Evolutionary conservation across 176 grass and related monocot species (phyloP).

Genomic region (Zea luxurians): DNA sequence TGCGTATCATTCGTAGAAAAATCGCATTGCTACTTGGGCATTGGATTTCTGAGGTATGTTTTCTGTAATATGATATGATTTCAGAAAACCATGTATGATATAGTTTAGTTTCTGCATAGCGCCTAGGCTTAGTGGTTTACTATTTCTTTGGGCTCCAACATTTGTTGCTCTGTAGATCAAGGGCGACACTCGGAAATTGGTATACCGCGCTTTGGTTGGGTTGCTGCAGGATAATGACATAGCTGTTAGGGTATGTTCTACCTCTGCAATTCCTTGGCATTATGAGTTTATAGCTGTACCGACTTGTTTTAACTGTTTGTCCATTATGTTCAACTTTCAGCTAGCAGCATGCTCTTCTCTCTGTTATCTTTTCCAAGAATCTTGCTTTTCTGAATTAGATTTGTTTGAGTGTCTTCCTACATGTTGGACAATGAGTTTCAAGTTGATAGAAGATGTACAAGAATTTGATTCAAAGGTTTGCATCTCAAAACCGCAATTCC

Average conservation of each 20-base stretch:
- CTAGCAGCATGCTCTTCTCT: slow-evolving; percentile 92
- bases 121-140: background rate
- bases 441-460: slow-evolving; percentile 87
- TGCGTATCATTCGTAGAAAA: slow-evolving; percentile 88
- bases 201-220: slow-evolving; percentile 84
- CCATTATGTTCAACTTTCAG: slow-evolving; percentile 59
- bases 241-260: slow-evolving; percentile 74
- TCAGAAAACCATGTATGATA: slow-evolving; percentile 25
- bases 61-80: slow-evolving; percentile 34
- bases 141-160: slow-evolving; percentile 39
- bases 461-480: slow-evolving; percentile 99
- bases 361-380: slow-evolving; percentile 97
- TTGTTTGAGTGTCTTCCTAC: slow-evolving; percentile 88
- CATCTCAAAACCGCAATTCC: slow-evolving; percentile 26
- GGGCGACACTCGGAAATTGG: slow-evolving; percentile 82
- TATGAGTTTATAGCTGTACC: slow-evolving; percentile 14
- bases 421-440: slow-evolving; percentile 97
- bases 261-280: slow-evolving; percentile 22
- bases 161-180: slow-evolving; percentile 71
- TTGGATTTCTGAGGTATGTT: slow-evolving; percentile 92
- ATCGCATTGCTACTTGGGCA: slow-evolving; percentile 90
- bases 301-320: slow-evolving; percentile 46
- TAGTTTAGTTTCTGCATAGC: slow-evolving; percentile 25
- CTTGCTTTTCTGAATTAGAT: slow-evolving; percentile 89
- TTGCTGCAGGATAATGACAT: slow-evolving; percentile 87